Conservation (phyloP, 2,329 filamentous ascomycete species). For the Pyrenophora tritici-repentis region DNA sequence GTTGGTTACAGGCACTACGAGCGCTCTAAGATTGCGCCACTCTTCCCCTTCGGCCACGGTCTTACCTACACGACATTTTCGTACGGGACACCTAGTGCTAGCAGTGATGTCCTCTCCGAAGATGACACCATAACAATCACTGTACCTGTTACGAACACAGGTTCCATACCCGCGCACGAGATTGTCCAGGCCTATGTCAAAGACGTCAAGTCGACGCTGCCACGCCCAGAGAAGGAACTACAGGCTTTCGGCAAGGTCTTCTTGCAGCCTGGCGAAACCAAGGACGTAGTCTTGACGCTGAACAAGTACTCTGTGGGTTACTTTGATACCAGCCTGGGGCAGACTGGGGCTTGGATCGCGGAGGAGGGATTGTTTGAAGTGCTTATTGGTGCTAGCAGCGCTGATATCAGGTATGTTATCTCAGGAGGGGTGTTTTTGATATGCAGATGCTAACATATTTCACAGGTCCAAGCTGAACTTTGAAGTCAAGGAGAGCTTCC, state of each 20-base stretch:
- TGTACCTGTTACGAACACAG: slow-evolving; percentile 61
- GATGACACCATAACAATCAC: slow-evolving; percentile 53
- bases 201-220: slow-evolving; percentile 66
- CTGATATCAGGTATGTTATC: slow-evolving; percentile 63
- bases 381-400: slow-evolving; percentile 65
- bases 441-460: slow-evolving; percentile 17
- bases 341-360: slow-evolving; percentile 62
- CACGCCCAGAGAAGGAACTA: slow-evolving; percentile 71
- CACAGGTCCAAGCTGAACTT: slow-evolving; percentile 58
- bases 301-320: slow-evolving; percentile 61
- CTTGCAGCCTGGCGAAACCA: slow-evolving; percentile 45
- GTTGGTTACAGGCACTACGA: slow-evolving; percentile 78
- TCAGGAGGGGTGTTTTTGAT: background rate
- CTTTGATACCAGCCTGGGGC: slow-evolving; percentile 62
- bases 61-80: slow-evolving; percentile 76
- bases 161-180: slow-evolving; percentile 62
- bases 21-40: slow-evolving; percentile 60
- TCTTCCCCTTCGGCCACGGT: slow-evolving; percentile 79
- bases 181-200: slow-evolving; percentile 71
- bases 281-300: slow-evolving; percentile 37
- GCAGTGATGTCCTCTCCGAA: slow-evolving; percentile 55
- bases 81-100: slow-evolving; percentile 63
- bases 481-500: slow-evolving; percentile 67
- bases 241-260: slow-evolving; percentile 64
- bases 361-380: slow-evolving; percentile 67